Conservation (phyloP, 495 filamentous ascomycete genomes). For the Penicillium roqueforti region DNA sequence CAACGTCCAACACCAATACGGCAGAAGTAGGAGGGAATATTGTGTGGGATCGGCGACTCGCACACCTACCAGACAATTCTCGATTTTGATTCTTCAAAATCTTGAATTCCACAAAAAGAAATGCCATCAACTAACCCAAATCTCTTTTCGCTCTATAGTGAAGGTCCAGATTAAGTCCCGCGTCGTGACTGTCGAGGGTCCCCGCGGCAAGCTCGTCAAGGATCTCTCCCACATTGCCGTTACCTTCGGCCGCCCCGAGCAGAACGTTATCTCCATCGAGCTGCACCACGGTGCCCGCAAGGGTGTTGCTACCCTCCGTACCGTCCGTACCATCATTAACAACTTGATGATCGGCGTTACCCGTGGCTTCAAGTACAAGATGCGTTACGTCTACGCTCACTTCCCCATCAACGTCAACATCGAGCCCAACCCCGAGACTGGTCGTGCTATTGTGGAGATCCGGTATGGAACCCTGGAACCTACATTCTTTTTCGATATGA, state of each 20-base stretch:
- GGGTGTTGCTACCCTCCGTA: conserved; percentile 95
- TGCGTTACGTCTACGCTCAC: conserved; percentile 99
- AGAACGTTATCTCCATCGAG: conserved; percentile 85
- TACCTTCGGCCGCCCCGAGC: conserved; percentile 81
- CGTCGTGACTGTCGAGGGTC: conserved; percentile 91
- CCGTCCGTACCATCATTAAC: conserved; percentile 94
- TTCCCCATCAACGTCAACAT: conserved; percentile 99
- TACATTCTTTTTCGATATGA: neutral
- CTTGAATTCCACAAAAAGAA: neutral
- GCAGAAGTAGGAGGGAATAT: conserved; percentile 3
- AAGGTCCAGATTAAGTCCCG: conserved; percentile 94
- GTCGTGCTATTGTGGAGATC: conserved; percentile 88
- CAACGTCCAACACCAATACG: neutral
- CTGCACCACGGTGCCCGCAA: conserved; percentile 97
- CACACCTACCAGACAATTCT: neutral
- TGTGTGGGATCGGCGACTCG: conserved; percentile 12
- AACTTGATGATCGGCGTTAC: conserved; percentile 98
- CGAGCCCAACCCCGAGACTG: conserved; percentile 92
- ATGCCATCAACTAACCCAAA: conserved; percentile 24
- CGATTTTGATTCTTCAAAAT: neutral
- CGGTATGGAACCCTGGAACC: conserved; percentile 58
- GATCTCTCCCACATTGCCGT: conserved; percentile 93
- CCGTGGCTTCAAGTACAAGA: conserved; percentile 99
- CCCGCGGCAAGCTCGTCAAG: conserved; percentile 92
- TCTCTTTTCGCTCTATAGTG: conserved; percentile 55